phyloP scores from a whole-genome alignment of 2,329 filamentous ascomycete genomes.

The Pyricularia grisea region DNA sequence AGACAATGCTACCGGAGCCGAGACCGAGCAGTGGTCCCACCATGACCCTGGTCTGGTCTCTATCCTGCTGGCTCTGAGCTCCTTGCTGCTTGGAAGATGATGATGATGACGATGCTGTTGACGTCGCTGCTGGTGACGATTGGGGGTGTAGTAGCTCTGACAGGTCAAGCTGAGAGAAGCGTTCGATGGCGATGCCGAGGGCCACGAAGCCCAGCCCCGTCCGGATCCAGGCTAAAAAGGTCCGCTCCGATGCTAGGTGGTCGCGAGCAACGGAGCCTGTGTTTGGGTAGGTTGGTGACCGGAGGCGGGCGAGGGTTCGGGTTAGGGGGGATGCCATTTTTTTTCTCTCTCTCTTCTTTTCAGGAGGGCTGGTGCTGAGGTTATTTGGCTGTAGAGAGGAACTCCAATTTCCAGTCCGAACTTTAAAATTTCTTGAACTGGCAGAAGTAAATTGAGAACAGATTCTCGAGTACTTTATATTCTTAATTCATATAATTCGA shows the following conservation, averaged over 20 bases:
- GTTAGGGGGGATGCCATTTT: neutral
- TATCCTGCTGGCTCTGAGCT: conserved; percentile 9
- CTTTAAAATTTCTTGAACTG: too few relatives aligned
- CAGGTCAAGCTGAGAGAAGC: conserved; percentile 34
- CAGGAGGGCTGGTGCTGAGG: too few relatives aligned
- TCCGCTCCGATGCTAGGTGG: conserved; percentile 43
- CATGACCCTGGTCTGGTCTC: conserved; percentile 20
- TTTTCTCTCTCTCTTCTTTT: too few relatives aligned
- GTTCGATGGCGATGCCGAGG: conserved; percentile 37
- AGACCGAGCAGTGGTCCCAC: conserved; percentile 31
- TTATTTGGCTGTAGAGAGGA: too few relatives aligned
- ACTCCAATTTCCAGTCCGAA: too few relatives aligned
- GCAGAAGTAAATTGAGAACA: too few relatives aligned
- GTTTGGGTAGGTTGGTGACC: conserved; percentile 26
- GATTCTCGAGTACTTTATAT: too few relatives aligned
- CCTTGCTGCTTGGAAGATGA: neutral
- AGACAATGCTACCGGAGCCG: conserved; percentile 33
- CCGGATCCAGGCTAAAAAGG: conserved; percentile 41
- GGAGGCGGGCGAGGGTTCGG: conserved; percentile 2
- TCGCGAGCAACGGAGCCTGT: conserved; percentile 40
- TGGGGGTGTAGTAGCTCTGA: conserved; percentile 14
- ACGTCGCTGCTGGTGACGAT: neutral
- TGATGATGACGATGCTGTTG: neutral
- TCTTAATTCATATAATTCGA: too few relatives aligned
- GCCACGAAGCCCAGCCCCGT: conserved; percentile 42